phyloP scores from a whole-genome alignment of 1,284 basidiomycete species.

The Cutaneotrichosporon arboriforme region DNA sequence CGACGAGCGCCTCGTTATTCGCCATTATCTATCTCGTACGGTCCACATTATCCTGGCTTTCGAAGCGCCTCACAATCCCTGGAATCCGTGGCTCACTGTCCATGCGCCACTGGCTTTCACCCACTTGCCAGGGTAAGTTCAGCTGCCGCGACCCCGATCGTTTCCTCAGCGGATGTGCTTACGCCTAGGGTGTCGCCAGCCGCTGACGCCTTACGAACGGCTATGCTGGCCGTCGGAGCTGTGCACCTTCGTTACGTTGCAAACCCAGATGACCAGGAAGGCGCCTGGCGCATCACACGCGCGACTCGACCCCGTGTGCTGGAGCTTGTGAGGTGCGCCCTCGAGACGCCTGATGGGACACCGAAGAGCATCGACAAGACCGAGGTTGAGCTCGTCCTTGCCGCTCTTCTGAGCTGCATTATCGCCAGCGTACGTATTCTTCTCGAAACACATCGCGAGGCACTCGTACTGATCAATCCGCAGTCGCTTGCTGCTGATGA shows the following conservation, averaged over 20 bases:
- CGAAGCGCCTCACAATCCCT: conserved; percentile 30
- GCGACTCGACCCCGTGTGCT: conserved; percentile 29
- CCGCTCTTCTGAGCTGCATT: conserved; percentile 39
- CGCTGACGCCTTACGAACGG: conserved; percentile 38
- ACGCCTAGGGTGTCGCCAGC: conserved; percentile 26
- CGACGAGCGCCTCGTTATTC: conserved; percentile 40
- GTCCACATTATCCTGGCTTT: conserved; percentile 43
- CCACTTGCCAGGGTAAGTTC: conserved; percentile 33
- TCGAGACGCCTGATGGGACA: conserved; percentile 26
- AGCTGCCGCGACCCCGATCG: neutral
- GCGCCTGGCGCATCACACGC: conserved; percentile 32
- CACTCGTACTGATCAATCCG: neutral
- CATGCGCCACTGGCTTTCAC: conserved; percentile 42
- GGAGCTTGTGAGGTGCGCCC: conserved; percentile 25
- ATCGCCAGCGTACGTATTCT: conserved; percentile 38
- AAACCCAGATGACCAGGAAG: conserved; percentile 31
- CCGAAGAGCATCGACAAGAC: conserved; percentile 27
- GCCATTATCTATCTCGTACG: conserved; percentile 41
- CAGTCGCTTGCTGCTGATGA: conserved; percentile 41
- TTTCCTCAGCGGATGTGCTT: neutral
- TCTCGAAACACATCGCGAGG: no score
- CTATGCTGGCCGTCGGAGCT: conserved; percentile 39
- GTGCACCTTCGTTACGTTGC: conserved; percentile 39
- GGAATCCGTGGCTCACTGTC: conserved; percentile 43
- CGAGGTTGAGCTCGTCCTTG: conserved; percentile 39